Base-by-base conservation (phyloP, 495 filamentous ascomycete species). In the Hapsidospora chrysogenum region DNA sequence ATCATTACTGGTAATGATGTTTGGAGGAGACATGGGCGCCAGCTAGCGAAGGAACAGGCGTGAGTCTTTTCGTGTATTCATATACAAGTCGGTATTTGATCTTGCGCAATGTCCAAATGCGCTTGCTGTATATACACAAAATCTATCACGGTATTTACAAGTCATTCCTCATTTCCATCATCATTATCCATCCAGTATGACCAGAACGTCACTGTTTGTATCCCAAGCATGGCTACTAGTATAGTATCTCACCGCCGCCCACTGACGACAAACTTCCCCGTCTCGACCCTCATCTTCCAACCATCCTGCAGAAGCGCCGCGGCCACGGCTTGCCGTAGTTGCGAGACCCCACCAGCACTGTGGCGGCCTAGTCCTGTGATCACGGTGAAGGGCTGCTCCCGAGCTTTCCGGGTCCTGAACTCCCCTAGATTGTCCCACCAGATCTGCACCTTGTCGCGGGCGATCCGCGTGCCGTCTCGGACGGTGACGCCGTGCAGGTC, bases 401-500 rank as follows among this genome's bases (percentile, higher is more conserved):
- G 63, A 49, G 37, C 61, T 54, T 38, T 56, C 18, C 66, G 52
- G 36, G 63, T 54, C 40, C 61, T 64, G 17, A 58, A 45, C 37
- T 80, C 75, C 2, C 76, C 77, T 9, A 83, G 59, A 3, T 59
- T 58, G 8, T 75, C 63, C 89, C 87, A 97, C 89, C 89, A 97
- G 6, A 46, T 52, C 36, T 67, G 64, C 0, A 81, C 77, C 11
- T 67, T 60, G 25, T 73, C 66, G 23, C 65, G 67, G 1, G 79
- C 69, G 31, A 95, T 93, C 6, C 79, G 63, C 8, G 81, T 62
- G 0, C 76, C 87, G 51, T 93, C 79, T 25, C 70, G 54, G 1
- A 95, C 86, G 16, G 63, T 74, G 10, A 92, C 70, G 9, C 85
- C 85, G 48, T 97, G 89, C 17, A 97, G 60, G 57, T 97, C 85